Percentiles rank a stretch among this genome's conserved stretches.
These are phyloP conservation scores for Daldinia concentrica DNA, from an alignment of 495 filamentous ascomycete species.

Conservation along the genomic window DNA sequence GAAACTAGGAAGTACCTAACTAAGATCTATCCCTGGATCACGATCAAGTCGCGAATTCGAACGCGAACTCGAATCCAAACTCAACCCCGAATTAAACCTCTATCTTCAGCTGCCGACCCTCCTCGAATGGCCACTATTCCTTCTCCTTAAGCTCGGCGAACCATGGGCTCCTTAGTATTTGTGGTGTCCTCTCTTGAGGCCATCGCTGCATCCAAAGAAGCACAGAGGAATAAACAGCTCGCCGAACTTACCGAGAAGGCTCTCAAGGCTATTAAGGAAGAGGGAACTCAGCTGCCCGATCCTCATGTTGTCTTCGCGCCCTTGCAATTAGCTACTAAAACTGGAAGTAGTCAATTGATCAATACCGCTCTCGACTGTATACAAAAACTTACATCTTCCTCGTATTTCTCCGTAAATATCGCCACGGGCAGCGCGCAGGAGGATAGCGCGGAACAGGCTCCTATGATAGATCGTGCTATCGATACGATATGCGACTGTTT, in stretches of 20 bases:
- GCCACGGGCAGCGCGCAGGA: slow-evolving; percentile 51
- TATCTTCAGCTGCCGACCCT: slow-evolving; percentile 14
- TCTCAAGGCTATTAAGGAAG: slow-evolving; percentile 80
- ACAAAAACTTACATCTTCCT: slow-evolving; percentile 97
- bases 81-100: not conserved
- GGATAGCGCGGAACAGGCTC: slow-evolving; percentile 60
- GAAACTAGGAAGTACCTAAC: not conserved
- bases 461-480: slow-evolving; percentile 94
- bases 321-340: slow-evolving; percentile 85
- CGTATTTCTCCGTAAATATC: slow-evolving; percentile 87
- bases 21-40: slow-evolving; percentile 5
- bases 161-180: slow-evolving; percentile 93
- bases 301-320: slow-evolving; percentile 93
- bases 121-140: slow-evolving; percentile 53
- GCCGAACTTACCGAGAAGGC: slow-evolving; percentile 82
- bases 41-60: slow-evolving; percentile 5
- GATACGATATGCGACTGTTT: slow-evolving; percentile 99
- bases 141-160: slow-evolving; percentile 53
- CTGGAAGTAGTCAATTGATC: slow-evolving; percentile 80
- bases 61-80: not conserved
- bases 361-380: slow-evolving; percentile 96
- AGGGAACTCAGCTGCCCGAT: slow-evolving; percentile 74
- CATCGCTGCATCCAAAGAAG: slow-evolving; percentile 89
- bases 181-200: slow-evolving; percentile 90
- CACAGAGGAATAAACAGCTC: slow-evolving; percentile 79